A percentile compares a stretch with the other conserved stretches of the same genome.
phyloP scores from a whole-genome alignment of 331 rosid genomes.

The Saraca asoca region DNA sequence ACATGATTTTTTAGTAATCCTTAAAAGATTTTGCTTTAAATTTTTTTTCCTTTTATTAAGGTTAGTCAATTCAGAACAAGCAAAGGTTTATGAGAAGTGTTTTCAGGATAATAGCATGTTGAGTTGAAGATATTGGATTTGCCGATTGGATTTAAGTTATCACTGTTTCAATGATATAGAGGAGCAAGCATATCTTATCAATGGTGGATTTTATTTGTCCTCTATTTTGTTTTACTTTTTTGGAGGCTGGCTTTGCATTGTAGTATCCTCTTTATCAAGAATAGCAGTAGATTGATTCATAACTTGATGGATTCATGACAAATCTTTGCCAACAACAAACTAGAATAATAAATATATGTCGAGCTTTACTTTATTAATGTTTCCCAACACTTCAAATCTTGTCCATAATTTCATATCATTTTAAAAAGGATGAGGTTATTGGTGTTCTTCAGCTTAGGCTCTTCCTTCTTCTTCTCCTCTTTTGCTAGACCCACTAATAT shows the following conservation, averaged over 20 bases:
- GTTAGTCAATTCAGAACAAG: slow-evolving; percentile 13
- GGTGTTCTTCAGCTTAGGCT: too few relatives aligned
- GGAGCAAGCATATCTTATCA: slow-evolving; percentile 44
- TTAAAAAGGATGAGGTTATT: slow-evolving; percentile 33
- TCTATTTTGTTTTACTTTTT: slow-evolving; percentile 24
- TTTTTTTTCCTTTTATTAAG: slow-evolving; percentile 5
- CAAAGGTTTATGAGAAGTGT: slow-evolving; percentile 8
- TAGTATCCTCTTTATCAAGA: slow-evolving; percentile 18
- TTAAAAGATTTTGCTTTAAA: slow-evolving; percentile 20
- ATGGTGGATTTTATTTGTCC: slow-evolving; percentile 35
- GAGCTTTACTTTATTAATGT: slow-evolving; percentile 18
- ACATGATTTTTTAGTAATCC: slow-evolving; percentile 7
- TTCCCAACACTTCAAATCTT: slow-evolving; percentile 33
- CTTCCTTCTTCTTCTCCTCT: slow-evolving; percentile 40
- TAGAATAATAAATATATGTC: slow-evolving; percentile 31
- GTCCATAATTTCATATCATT: slow-evolving; percentile 30
- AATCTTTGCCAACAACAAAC: slow-evolving; percentile 27
- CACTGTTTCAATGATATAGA: slow-evolving; percentile 22
- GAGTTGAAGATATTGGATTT: slow-evolving; percentile 12
- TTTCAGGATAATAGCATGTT: slow-evolving; percentile 25
- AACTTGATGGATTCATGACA: slow-evolving; percentile 25
- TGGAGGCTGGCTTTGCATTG: slow-evolving; percentile 38
- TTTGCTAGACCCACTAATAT: slow-evolving; percentile 51
- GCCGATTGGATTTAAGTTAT: slow-evolving; percentile 16
- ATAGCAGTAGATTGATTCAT: slow-evolving; percentile 8